Evolutionary conservation across 352 stramenopile species (phyloP).

Genomic region (Pythium sukuiense): DNA sequence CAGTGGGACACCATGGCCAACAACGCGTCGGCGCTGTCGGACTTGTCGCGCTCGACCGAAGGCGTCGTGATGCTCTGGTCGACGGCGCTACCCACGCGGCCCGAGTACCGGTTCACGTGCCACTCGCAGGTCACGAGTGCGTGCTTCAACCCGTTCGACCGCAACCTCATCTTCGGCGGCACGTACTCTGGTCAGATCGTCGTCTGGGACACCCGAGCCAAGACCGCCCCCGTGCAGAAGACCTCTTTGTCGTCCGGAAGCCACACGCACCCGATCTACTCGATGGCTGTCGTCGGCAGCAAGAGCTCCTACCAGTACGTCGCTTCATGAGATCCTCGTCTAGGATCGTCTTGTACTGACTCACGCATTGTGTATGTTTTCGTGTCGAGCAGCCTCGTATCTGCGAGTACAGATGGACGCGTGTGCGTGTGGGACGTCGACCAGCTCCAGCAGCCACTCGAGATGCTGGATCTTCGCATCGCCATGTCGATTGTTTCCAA

Average conservation of each 20-base stretch:
- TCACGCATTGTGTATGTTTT: background rate
- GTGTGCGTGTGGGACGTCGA: slow-evolving; percentile 87
- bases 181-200: slow-evolving; percentile 88
- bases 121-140: slow-evolving; percentile 85
- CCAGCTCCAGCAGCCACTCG: slow-evolving; percentile 78
- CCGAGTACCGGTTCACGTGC: slow-evolving; percentile 87
- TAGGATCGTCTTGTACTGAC: background rate
- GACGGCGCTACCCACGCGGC: slow-evolving; percentile 70
- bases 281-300: slow-evolving; percentile 78
- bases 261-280: slow-evolving; percentile 88
- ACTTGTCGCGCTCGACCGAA: slow-evolving; percentile 67
- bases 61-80: slow-evolving; percentile 86
- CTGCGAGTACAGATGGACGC: slow-evolving; percentile 82
- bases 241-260: slow-evolving; percentile 77
- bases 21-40: slow-evolving; percentile 40
- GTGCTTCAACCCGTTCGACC: slow-evolving; percentile 87
- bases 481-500: slow-evolving; percentile 77
- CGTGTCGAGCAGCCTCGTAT: slow-evolving; percentile 54
- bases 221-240: slow-evolving; percentile 79
- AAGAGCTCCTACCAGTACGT: slow-evolving; percentile 84
- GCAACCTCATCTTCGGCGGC: slow-evolving; percentile 81
- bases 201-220: slow-evolving; percentile 85
- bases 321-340: background rate
- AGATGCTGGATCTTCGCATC: slow-evolving; percentile 84
- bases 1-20: slow-evolving; percentile 69